Conservation (phyloP, 345 rosid species). For the Eucalyptus tenuipes region DNA sequence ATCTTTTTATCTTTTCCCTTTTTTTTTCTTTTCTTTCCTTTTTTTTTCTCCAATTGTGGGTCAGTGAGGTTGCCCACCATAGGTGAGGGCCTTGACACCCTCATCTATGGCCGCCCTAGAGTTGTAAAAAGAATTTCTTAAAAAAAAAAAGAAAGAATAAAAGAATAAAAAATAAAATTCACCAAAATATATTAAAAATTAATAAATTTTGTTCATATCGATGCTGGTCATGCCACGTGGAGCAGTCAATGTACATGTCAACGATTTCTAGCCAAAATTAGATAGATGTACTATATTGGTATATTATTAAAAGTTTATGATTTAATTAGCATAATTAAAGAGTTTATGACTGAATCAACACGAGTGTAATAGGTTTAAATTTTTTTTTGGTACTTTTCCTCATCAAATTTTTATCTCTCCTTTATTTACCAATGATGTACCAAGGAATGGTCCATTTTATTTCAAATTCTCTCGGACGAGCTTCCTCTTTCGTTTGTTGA, state of each 20-base stretch:
- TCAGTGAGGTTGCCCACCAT: neutral
- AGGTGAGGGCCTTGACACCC: neutral
- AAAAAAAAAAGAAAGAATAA: accelerated
- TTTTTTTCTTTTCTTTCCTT: no score
- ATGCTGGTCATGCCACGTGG: accelerated
- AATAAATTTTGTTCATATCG: accelerated
- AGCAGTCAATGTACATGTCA: accelerated
- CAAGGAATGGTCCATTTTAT: neutral
- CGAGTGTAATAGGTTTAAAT: no score
- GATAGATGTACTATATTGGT: accelerated
- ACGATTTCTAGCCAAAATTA: accelerated
- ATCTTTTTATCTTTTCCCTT: neutral
- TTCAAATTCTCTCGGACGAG: neutral
- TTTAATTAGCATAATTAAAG: no score
- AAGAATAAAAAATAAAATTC: no score
- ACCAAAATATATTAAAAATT: no score
- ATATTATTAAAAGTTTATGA: no score
- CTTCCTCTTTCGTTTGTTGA: neutral
- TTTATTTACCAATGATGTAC: neutral
- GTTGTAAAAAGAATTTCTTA: neutral
- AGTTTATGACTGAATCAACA: accelerated
- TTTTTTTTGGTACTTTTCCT: neutral
- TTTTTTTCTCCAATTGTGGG: neutral
- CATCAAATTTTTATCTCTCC: neutral
- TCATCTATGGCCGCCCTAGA: neutral